Evolutionary conservation across 2,329 filamentous ascomycete genomes (phyloP).

Genomic region (Alternaria ethzedia): DNA sequence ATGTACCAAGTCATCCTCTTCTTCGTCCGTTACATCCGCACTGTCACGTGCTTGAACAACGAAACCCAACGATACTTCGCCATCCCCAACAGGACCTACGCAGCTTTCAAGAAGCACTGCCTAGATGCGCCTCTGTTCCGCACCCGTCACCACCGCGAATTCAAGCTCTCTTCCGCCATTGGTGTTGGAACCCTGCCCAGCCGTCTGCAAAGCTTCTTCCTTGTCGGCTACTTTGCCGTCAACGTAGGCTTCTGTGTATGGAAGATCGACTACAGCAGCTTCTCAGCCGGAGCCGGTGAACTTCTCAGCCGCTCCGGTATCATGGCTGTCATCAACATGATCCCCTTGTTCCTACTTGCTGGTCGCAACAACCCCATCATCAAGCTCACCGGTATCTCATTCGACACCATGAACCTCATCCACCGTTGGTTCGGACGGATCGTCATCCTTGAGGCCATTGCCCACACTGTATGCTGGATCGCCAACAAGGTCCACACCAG

Average conservation of each 20-base stretch:
- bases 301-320: slow-evolving; percentile 72
- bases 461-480: slow-evolving; percentile 69
- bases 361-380: slow-evolving; percentile 82
- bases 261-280: slow-evolving; percentile 67
- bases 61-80: slow-evolving; percentile 82
- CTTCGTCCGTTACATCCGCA: slow-evolving; percentile 72
- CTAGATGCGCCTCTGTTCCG: slow-evolving; percentile 57
- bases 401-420: slow-evolving; percentile 82
- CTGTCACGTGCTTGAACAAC: slow-evolving; percentile 76
- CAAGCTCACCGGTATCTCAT: slow-evolving; percentile 72
- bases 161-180: slow-evolving; percentile 57
- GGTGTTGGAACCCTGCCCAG: slow-evolving; percentile 58
- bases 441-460: slow-evolving; percentile 71
- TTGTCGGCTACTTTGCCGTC: slow-evolving; percentile 57
- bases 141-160: slow-evolving; percentile 58
- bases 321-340: slow-evolving; percentile 77
- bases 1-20: slow-evolving; percentile 70
- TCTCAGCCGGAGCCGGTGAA: slow-evolving; percentile 75
- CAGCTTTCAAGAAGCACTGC: slow-evolving; percentile 54
- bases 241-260: slow-evolving; percentile 56
- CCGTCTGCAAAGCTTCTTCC: slow-evolving; percentile 56
- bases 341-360: slow-evolving; percentile 75
- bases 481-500: slow-evolving; percentile 50
- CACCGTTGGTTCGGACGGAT: slow-evolving; percentile 83
- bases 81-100: slow-evolving; percentile 60